These are phyloP conservation scores for Zanthoxylum bungeanum DNA, from an alignment of 345 rosid species.

Conservation along the genomic window DNA sequence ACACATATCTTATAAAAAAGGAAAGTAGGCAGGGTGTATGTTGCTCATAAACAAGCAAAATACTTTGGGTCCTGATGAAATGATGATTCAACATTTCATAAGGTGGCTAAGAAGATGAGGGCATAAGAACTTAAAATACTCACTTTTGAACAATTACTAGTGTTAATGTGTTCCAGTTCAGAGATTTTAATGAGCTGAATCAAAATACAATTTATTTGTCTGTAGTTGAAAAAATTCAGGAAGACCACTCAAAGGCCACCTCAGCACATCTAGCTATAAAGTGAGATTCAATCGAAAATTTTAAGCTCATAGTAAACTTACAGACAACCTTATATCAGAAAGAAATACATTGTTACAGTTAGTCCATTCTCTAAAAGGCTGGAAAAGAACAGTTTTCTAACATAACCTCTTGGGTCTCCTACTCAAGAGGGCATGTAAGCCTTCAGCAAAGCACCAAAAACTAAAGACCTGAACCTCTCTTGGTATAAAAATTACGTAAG, in stretches of 20 bases:
- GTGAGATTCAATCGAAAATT: neutral
- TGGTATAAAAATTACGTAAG: neutral
- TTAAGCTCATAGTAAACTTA: neutral
- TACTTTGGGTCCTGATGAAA: neutral
- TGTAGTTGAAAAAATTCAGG: neutral
- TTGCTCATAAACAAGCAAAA: neutral
- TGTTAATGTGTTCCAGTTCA: neutral
- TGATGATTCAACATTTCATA: neutral
- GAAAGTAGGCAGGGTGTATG: neutral
- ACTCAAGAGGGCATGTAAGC: neutral
- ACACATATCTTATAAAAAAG: neutral
- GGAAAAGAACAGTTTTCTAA: no score
- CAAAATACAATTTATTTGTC: neutral
- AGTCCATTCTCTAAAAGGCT: neutral
- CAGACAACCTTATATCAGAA: neutral
- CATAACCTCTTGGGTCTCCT: neutral
- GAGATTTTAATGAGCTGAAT: neutral
- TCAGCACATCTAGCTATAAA: neutral
- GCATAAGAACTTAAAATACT: neutral
- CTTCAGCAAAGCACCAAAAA: neutral
- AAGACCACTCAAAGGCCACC: constrained; percentile 1
- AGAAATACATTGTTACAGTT: neutral
- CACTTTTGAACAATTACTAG: neutral
- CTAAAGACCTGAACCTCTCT: neutral
- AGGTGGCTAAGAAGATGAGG: neutral